Base-by-base conservation (phyloP, 108 stramenopile genomes). In the Fragilaria crotonensis region DNA sequence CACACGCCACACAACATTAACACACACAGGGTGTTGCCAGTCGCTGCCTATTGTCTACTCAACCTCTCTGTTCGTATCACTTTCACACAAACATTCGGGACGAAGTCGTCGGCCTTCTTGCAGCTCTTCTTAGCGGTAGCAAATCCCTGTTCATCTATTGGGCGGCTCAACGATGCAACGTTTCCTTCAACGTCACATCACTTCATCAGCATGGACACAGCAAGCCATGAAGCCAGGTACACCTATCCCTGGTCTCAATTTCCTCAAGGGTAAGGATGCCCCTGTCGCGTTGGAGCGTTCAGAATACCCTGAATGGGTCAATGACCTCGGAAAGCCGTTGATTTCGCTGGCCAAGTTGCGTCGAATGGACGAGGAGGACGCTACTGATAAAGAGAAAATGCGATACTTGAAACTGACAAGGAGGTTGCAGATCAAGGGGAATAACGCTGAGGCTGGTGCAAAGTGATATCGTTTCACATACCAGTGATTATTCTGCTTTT, bases 281-380 rank as follows among this genome's bases (percentile, higher is more conserved):
- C 30, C 57, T 2, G 67, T 73, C n/a, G 69, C 72, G 20, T 44
- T 64, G 51, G 65, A 68, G 19, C 60, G 80, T 9, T 17, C 25
- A 1, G 78, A 83, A 45, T 83, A 83, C 62, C 81, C 81, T 26
- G 45, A 47, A 19, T 83, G 81, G 81, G 70, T 83, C 25, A 51
- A 52, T 36, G 30, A 59, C 7, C 53, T 83, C 20, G 44, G 55
- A 1, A 33, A 46, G 18, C 69, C 75, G 0, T 52, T 62, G 5
- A 53, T 60, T 1, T 60, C 68, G 1, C 47, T 83, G 54, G 75
- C 78, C 20, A 59, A 76, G 41, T 62, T 83, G 66, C 58, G 72
- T 23, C 60, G 52, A 49, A 79, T 79, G 63, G 52, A 59, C 19
- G 48, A 60, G 33, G 68, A 70, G 44, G 71, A 73, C 5, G 73